Base-by-base conservation (phyloP, 2,329 filamentous ascomycete species). In the Chrysoporthe austroafricana region DNA sequence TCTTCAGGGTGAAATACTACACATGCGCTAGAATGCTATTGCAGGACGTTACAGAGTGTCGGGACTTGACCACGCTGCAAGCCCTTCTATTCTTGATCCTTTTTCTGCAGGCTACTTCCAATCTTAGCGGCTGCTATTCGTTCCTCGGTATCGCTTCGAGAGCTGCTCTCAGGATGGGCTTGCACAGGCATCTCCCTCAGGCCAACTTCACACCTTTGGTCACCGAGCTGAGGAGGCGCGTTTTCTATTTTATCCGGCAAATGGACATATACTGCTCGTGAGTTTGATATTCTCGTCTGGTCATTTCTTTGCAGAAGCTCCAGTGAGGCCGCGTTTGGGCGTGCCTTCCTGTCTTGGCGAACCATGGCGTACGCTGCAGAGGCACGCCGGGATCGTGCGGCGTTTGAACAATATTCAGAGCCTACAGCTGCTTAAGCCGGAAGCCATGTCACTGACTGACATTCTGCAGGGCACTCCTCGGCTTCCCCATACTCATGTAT, bases 91-190 rank as follows among this genome's bases (percentile, higher is more conserved):
- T 93, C 76, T 91, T 94, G 85, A 91, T 94, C 61, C 81, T 95
- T 2, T 96, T 94, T 74, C 83, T 95, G 1, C 92, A 96, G 74
- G 88, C 90, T 2, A 92, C 92, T 1, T 91, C 91, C 11, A 92
- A 93, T 74, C 80, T 95, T 42, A 92, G 89, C 74, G 91, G 89
- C 11, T 95, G 92, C 75, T 95, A 95, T 77, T 88, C 91, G 0
- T 94, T 93, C 72, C 85, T 95, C 60, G 92, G 92, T 7, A 91
- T 95, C 73, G 92, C 91, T 2, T 81, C 94, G 61, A 87, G 91
- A 62, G 90, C 91, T 7, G 88, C 91, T n/a, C 79, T 95, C 44
- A 87, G 91, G 39, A 89, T 95, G 79, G 92, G 92, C 8, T 81
- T 95, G 36, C 92, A 96, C 76, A 89, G 92, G 63, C 87, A 91